Percentiles rank a stretch among this genome's conserved stretches.
phyloP scores from a whole-genome alignment of 2,329 filamentous ascomycete species.

The Thielaviopsis populi region DNA sequence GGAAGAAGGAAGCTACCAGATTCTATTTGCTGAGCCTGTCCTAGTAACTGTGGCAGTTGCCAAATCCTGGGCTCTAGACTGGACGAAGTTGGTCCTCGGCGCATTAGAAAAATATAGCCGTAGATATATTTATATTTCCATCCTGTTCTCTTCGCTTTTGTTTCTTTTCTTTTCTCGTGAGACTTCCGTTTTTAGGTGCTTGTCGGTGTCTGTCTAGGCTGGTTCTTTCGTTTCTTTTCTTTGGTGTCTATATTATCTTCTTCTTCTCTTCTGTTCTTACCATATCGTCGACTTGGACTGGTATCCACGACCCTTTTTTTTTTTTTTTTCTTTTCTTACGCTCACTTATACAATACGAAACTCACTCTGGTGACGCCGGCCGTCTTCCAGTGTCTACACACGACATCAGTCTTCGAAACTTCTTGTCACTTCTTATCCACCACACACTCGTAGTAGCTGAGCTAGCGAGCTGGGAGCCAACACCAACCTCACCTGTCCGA shows the following conservation, averaged over 20 bases:
- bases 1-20: background rate
- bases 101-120: background rate
- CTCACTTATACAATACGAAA: background rate
- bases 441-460: slow-evolving; percentile 4
- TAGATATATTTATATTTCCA: background rate
- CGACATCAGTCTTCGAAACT: background rate
- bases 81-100: background rate
- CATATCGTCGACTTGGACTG: background rate
- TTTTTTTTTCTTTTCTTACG: background rate
- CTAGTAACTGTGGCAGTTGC: background rate
- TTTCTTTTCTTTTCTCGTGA: background rate
- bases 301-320: slow-evolving; percentile 3
- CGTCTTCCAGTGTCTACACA: slow-evolving; percentile 2
- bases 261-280: slow-evolving; percentile 4
- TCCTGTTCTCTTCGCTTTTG: background rate
- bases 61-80: background rate
- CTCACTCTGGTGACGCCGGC: slow-evolving; percentile 4
- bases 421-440: background rate
- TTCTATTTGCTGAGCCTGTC: background rate
- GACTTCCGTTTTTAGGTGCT: background rate
- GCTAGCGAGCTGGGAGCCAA: background rate
- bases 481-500: background rate
- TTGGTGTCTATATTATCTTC: background rate
- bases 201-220: background rate
- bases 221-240: background rate